Evolutionary conservation across 805 yeast species (phyloP).

Genomic region (Candida tammaniensis): DNA sequence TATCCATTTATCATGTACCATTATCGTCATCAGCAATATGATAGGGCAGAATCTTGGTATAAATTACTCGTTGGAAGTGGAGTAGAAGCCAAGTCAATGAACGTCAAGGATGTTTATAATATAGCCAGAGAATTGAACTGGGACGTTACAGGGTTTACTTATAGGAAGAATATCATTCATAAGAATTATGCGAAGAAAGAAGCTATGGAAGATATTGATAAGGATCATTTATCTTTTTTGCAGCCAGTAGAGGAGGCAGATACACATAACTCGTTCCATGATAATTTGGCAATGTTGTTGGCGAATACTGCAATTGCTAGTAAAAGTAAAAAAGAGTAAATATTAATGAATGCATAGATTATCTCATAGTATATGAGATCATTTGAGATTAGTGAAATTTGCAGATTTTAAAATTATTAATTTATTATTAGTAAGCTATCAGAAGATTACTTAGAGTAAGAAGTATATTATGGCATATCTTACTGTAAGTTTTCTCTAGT

Average conservation of each 20-base stretch:
- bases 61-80: conserved; percentile 29
- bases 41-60: conserved; percentile 38
- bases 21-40: conserved; percentile 26
- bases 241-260: not conserved
- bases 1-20: conserved; percentile 39
- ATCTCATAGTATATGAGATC: no score
- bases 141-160: conserved; percentile 33
- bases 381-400: no score
- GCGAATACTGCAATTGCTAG: not conserved
- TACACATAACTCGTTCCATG: not conserved
- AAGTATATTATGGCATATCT: no score
- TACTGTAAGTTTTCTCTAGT: no score
- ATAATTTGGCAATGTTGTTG: conserved; percentile 2
- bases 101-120: conserved; percentile 25
- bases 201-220: conserved; percentile 16
- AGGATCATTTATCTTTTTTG: conserved; percentile 8
- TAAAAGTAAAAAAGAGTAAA: not conserved
- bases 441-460: no score
- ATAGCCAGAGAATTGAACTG: conserved; percentile 36
- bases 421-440: no score
- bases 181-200: conserved; percentile 21
- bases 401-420: no score
- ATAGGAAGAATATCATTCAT: conserved; percentile 21
- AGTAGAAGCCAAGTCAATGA: conserved; percentile 24
- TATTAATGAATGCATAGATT: no score